phyloP scores from a whole-genome alignment of 2,329 filamentous ascomycete genomes.

The Penicillium sp. region DNA sequence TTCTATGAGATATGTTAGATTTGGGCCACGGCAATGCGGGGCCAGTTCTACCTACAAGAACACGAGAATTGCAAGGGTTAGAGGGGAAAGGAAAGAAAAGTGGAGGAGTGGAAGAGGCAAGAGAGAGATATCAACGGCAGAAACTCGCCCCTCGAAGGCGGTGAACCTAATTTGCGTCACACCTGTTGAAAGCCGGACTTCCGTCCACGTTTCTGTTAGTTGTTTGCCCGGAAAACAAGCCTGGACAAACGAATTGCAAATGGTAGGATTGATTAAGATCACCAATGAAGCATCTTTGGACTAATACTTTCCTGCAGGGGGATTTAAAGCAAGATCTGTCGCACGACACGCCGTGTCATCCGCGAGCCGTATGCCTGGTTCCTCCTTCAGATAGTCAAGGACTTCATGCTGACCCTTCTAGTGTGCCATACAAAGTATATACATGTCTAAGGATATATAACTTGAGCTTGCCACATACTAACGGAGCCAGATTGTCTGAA shows the following conservation, averaged over 20 bases:
- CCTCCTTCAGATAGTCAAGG: not conserved
- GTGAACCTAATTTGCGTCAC: slow-evolving; percentile 41
- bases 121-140: slow-evolving; percentile 31
- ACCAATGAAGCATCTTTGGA: not conserved
- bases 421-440: slow-evolving; percentile 86
- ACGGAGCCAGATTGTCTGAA: slow-evolving; percentile 69
- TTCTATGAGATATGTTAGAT: not conserved
- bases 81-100: slow-evolving; percentile 6
- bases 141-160: slow-evolving; percentile 28
- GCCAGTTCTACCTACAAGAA: not conserved
- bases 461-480: not conserved
- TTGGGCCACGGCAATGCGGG: not conserved
- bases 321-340: slow-evolving; percentile 68
- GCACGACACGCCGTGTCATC: slow-evolving; percentile 78
- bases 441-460: not conserved
- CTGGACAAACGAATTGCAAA: not conserved
- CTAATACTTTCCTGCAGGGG: slow-evolving; percentile 22
- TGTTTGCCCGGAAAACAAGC: not conserved
- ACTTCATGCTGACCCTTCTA: slow-evolving; percentile 36
- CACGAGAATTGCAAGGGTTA: slow-evolving; percentile 8
- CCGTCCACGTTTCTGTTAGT: not conserved
- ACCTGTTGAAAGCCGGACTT: slow-evolving; percentile 13
- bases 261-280: not conserved
- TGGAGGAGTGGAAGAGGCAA: slow-evolving; percentile 16
- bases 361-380: slow-evolving; percentile 63